Conservation (phyloP, 2,329 filamentous ascomycete species). For the Claviceps pusilla region DNA sequence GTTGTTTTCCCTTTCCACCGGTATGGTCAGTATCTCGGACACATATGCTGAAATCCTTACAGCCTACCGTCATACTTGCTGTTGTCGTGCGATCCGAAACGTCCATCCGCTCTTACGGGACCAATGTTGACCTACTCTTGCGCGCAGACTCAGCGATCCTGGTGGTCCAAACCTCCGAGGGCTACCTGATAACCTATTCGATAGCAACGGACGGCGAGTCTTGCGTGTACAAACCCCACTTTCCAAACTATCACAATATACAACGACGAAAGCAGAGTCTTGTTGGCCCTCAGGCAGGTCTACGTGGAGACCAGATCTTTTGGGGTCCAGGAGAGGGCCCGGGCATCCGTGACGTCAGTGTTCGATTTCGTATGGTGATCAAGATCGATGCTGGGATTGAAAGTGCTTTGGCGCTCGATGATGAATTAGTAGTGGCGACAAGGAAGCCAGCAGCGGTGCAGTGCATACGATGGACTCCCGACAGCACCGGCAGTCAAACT, state of each 20-base stretch:
- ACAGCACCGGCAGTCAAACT: conserved; percentile 67
- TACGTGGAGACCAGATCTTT: conserved; percentile 45
- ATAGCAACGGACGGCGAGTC: conserved; percentile 71
- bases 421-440: conserved; percentile 85
- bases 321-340: conserved; percentile 69
- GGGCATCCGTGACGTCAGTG: conserved; percentile 70
- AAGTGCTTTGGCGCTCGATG: conserved; percentile 74
- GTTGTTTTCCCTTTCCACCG: background rate
- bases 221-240: conserved; percentile 71
- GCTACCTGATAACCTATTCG: conserved; percentile 89
- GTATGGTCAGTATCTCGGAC: no score
- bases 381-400: conserved; percentile 93
- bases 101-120: conserved; percentile 70
- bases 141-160: conserved; percentile 86
- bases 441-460: conserved; percentile 86
- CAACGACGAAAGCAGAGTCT: conserved; percentile 48
- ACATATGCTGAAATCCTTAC: background rate
- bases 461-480: conserved; percentile 87
- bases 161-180: conserved; percentile 71
- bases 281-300: conserved; percentile 38
- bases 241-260: conserved; percentile 51
- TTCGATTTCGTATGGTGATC: conserved; percentile 94
- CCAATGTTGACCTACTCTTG: conserved; percentile 70
- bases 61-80: conserved; percentile 82
- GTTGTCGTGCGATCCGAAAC: conserved; percentile 66